Percentiles rank a stretch among this genome's conserved stretches.
phyloP scores from a whole-genome alignment of 2,329 filamentous ascomycete species.

The Ophiosphaerella herpotricha region DNA sequence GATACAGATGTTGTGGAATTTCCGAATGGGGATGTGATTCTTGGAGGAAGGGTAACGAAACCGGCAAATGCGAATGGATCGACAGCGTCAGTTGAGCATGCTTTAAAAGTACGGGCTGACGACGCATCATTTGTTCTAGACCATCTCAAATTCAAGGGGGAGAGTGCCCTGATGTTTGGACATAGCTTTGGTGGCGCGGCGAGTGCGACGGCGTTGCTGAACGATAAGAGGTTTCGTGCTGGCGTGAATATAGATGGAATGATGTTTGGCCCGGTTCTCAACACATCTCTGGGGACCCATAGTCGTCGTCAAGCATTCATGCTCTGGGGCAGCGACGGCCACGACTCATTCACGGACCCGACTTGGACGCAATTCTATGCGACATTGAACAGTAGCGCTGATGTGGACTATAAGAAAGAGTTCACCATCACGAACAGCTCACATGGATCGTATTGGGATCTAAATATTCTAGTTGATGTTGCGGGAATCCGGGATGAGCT shows the following conservation, averaged over 20 bases:
- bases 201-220: constrained; percentile 24
- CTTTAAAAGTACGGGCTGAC: constrained; percentile 14
- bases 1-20: constrained; percentile 54
- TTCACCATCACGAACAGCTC: constrained; percentile 12
- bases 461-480: constrained; percentile 14
- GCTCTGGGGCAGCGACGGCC: constrained; percentile 13
- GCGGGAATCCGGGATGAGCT: constrained; percentile 9
- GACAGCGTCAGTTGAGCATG: constrained; percentile 15
- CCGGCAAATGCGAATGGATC: constrained; percentile 8
- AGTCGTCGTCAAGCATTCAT: constrained; percentile 5
- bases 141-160: constrained; percentile 2
- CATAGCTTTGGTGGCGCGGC: constrained; percentile 41
- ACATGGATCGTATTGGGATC: constrained; percentile 21
- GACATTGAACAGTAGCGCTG: neutral
- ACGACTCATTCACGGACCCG: constrained; percentile 6
- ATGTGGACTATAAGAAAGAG: constrained; percentile 13
- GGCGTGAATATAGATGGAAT: constrained; percentile 38
- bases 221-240: constrained; percentile 28
- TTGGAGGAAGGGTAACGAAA: constrained; percentile 8
- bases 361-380: constrained; percentile 15
- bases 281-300: constrained; percentile 4
- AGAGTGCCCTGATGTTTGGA: constrained; percentile 25
- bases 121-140: constrained; percentile 22
- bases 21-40: constrained; percentile 42
- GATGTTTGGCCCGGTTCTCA: constrained; percentile 21